Evolutionary conservation across 2,329 filamentous ascomycete genomes (phyloP).

Genomic region (Arthrobotrys entomopaga): DNA sequence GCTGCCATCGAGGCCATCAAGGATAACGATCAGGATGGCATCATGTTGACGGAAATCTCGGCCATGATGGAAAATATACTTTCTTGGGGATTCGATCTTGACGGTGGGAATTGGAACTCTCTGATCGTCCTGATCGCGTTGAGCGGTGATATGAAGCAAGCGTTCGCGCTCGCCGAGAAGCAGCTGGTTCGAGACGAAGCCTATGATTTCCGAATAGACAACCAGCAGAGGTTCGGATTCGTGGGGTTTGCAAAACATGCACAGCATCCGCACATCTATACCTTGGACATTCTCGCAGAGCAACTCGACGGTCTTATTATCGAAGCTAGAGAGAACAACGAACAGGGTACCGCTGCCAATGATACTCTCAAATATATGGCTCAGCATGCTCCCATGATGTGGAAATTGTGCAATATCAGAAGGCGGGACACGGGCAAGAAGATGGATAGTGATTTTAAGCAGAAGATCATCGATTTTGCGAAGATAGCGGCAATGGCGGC

Average conservation of each 20-base stretch:
- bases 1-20: constrained; percentile 32
- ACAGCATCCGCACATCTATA: constrained; percentile 35
- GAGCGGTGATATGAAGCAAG: constrained; percentile 41
- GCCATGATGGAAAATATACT: constrained; percentile 37
- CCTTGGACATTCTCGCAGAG: constrained; percentile 21
- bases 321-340: constrained; percentile 15
- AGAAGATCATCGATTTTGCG: constrained; percentile 26
- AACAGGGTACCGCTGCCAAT: constrained; percentile 19
- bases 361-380: constrained; percentile 7
- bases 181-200: constrained; percentile 30
- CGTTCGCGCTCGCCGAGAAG: constrained; percentile 30
- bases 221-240: constrained; percentile 35
- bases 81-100: constrained; percentile 42
- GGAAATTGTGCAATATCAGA: constrained; percentile 21
- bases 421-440: constrained; percentile 7
- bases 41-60: constrained; percentile 30
- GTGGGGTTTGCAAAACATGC: constrained; percentile 45
- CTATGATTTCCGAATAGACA: constrained; percentile 13
- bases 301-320: constrained; percentile 28
- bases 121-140: constrained; percentile 31
- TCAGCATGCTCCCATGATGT: constrained; percentile 18
- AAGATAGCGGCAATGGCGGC: neutral
- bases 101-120: constrained; percentile 50
- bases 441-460: constrained; percentile 12
- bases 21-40: constrained; percentile 1